Percentiles rank a stretch among this genome's conserved stretches.
phyloP scores from a whole-genome alignment of 2,329 filamentous ascomycete genomes.

The Polytolypa hystricis region DNA sequence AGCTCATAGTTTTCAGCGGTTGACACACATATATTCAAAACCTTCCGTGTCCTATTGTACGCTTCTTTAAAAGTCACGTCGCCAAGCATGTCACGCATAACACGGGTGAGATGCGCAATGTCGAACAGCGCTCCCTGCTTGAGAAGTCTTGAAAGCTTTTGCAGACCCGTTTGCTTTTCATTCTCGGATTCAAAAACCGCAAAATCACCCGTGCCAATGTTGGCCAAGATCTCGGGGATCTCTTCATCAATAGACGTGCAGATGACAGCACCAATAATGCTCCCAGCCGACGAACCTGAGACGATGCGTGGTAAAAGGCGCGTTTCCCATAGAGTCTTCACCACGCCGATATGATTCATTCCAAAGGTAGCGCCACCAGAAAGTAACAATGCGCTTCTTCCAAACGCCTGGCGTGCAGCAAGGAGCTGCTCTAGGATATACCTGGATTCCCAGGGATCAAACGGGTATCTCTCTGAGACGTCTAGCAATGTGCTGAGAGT shows the following conservation, averaged over 20 bases:
- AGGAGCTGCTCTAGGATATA: slow-evolving; percentile 58
- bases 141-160: slow-evolving; percentile 60
- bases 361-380: slow-evolving; percentile 84
- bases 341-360: slow-evolving; percentile 82
- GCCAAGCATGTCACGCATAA: slow-evolving; percentile 70
- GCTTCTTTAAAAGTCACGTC: slow-evolving; percentile 93
- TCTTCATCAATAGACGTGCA: slow-evolving; percentile 70
- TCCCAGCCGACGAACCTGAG: slow-evolving; percentile 76
- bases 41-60: slow-evolving; percentile 84
- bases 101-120: slow-evolving; percentile 65
- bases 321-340: slow-evolving; percentile 68
- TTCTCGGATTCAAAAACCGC: slow-evolving; percentile 62
- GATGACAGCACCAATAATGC: slow-evolving; percentile 71
- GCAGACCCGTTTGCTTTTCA: slow-evolving; percentile 51
- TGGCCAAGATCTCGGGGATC: slow-evolving; percentile 55
- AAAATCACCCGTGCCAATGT: slow-evolving; percentile 70
- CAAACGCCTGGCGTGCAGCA: slow-evolving; percentile 66
- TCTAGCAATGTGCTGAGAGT: slow-evolving; percentile 65
- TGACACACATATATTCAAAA: slow-evolving; percentile 90
- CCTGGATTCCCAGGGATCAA: slow-evolving; percentile 47
- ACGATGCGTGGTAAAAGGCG: slow-evolving; percentile 73
- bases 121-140: slow-evolving; percentile 80
- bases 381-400: slow-evolving; percentile 69
- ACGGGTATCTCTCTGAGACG: slow-evolving; percentile 40
- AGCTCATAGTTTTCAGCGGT: slow-evolving; percentile 79